A percentile compares a stretch with the other conserved stretches of the same genome.
These are phyloP conservation scores for Nicotiana paniculata DNA, from an alignment of 257 asterid species.

Conservation along the genomic window DNA sequence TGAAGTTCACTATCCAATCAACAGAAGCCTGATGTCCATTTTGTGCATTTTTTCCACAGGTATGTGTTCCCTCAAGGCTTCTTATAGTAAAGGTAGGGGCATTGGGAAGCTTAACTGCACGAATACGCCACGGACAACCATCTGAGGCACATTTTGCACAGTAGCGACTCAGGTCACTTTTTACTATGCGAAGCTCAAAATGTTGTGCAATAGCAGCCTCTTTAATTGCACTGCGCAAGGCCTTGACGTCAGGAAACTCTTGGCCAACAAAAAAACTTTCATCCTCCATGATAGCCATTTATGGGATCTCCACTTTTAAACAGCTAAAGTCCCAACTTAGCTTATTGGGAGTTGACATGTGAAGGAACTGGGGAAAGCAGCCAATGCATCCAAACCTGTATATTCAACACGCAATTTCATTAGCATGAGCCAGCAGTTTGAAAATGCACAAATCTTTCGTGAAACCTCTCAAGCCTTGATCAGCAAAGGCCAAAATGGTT, in stretches of 20 bases:
- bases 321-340: not conserved
- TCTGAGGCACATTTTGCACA: constrained; percentile 73
- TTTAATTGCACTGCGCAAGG: constrained; percentile 65
- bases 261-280: constrained; percentile 45
- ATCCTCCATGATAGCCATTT: constrained; percentile 43
- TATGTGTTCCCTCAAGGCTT: constrained; percentile 58
- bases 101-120: constrained; percentile 73
- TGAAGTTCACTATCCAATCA: constrained; percentile 79
- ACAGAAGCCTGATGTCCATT: constrained; percentile 77
- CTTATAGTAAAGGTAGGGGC: constrained; percentile 56
- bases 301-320: not conserved
- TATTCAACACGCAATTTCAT: not conserved
- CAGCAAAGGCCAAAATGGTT: not conserved
- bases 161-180: constrained; percentile 68
- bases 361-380: not conserved
- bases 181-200: constrained; percentile 61
- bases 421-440: not conserved
- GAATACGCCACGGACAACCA: constrained; percentile 81
- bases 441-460: not conserved
- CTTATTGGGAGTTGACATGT: not conserved
- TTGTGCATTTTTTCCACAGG: constrained; percentile 57
- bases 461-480: not conserved
- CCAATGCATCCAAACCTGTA: not conserved
- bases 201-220: constrained; percentile 82
- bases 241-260: constrained; percentile 68